Evolutionary conservation across 805 yeast genomes (phyloP).

Genomic region (Saturnispora serradocipensis): DNA sequence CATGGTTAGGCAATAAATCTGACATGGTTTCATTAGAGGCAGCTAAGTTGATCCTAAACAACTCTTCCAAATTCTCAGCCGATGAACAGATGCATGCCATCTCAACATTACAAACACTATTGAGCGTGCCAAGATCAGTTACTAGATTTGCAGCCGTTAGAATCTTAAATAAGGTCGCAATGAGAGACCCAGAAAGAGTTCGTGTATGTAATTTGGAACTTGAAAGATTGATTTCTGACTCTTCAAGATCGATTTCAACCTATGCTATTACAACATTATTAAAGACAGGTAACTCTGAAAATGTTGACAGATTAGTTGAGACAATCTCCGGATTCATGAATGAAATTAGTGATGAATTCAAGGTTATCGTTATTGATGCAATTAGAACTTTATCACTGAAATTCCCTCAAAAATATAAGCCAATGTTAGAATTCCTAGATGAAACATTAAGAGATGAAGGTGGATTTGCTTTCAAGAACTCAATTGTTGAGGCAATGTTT

Average conservation of each 20-base stretch:
- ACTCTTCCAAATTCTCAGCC: slow-evolving; percentile 42
- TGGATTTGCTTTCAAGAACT: slow-evolving; percentile 72
- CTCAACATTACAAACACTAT: slow-evolving; percentile 60
- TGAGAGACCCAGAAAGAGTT: slow-evolving; percentile 69
- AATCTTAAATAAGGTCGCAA: slow-evolving; percentile 75
- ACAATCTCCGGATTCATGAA: slow-evolving; percentile 83
- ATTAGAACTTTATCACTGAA: slow-evolving; percentile 84
- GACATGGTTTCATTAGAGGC: slow-evolving; percentile 93
- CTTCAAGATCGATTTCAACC: slow-evolving; percentile 88
- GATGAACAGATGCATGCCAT: slow-evolving; percentile 67
- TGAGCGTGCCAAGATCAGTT: slow-evolving; percentile 82
- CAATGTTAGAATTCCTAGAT: slow-evolving; percentile 72
- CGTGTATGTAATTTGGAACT: slow-evolving; percentile 76
- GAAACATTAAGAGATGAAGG: slow-evolving; percentile 88
- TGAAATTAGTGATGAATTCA: slow-evolving; percentile 93
- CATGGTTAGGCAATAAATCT: slow-evolving; percentile 68
- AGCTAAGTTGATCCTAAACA: slow-evolving; percentile 58
- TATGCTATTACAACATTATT: slow-evolving; percentile 93
- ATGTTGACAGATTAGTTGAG: slow-evolving; percentile 79
- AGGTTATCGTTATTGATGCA: slow-evolving; percentile 90
- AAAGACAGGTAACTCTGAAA: slow-evolving; percentile 87
- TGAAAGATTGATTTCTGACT: slow-evolving; percentile 77
- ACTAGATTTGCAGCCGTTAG: slow-evolving; percentile 92
- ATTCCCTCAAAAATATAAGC: slow-evolving; percentile 84
- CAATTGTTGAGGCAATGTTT: slow-evolving; percentile 85